These are phyloP conservation scores for Crucibulum cyathiforme DNA, from an alignment of 1,284 basidiomycete species.

Conservation along the genomic window DNA sequence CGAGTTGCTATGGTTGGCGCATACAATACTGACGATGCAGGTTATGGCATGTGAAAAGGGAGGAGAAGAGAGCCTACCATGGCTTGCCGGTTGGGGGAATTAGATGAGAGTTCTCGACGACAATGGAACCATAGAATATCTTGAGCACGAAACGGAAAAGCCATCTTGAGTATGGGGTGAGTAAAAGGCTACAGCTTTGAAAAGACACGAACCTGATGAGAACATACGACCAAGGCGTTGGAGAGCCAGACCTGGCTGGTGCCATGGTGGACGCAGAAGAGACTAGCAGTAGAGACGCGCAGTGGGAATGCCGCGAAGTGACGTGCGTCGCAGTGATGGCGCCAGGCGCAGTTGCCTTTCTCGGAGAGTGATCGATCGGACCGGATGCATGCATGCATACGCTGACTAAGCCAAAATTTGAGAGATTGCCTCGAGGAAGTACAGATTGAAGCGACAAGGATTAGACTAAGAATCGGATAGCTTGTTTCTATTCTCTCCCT, in stretches of 20 bases:
- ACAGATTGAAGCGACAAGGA: slow-evolving; percentile 4
- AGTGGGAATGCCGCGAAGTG: too few species aligned
- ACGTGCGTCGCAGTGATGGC: too few species aligned
- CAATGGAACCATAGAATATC: slow-evolving; percentile 87
- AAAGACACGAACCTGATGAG: slow-evolving; percentile 58
- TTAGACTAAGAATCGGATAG: not conserved
- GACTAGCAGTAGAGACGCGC: not conserved
- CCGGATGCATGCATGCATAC: slow-evolving; percentile 1
- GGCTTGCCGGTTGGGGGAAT: slow-evolving; percentile 76
- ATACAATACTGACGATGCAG: slow-evolving; percentile 51
- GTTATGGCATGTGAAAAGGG: not conserved
- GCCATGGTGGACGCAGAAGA: slow-evolving; percentile 22
- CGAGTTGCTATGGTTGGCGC: slow-evolving; percentile 84
- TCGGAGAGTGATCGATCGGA: not conserved
- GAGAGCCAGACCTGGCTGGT: slow-evolving; percentile 46
- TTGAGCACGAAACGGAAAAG: slow-evolving; percentile 82
- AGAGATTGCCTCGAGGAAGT: not conserved
- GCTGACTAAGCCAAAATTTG: slow-evolving; percentile 40
- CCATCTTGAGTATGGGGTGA: slow-evolving; percentile 44
- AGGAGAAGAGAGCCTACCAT: slow-evolving; percentile 54
- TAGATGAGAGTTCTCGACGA: slow-evolving; percentile 78
- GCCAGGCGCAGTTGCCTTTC: not conserved
- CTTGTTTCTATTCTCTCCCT: not conserved
- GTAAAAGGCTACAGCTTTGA: not conserved
- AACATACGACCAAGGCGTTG: slow-evolving; percentile 72